phyloP scores from a whole-genome alignment of 768 basidiomycete species.

The Mycena chlorophos region DNA sequence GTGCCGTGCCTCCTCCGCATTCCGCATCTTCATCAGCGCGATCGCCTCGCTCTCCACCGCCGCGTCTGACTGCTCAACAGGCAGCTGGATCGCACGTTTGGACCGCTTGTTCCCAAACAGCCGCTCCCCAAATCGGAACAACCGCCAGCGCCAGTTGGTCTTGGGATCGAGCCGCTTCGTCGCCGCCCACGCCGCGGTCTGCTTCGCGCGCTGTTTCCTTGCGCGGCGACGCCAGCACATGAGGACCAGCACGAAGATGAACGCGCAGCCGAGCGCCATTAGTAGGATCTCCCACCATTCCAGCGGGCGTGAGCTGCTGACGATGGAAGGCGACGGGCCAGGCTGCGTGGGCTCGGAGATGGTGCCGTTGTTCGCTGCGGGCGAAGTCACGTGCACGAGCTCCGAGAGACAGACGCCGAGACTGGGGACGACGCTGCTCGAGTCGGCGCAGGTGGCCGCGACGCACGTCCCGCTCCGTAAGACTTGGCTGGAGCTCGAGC shows the following conservation, averaged over 20 bases:
- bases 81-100: conserved; percentile 24
- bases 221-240: conserved; percentile 71
- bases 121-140: conserved; percentile 56
- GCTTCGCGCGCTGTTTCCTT: conserved; percentile 65
- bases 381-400: conserved; percentile 54
- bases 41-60: conserved; percentile 44
- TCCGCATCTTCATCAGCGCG: conserved; percentile 50
- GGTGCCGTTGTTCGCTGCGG: conserved; percentile 42
- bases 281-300: conserved; percentile 86
- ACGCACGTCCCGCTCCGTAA: conserved; percentile 67
- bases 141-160: conserved; percentile 54
- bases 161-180: conserved; percentile 53
- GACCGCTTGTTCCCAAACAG: conserved; percentile 59
- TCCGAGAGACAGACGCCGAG: conserved; percentile 80
- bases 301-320: conserved; percentile 39
- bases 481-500: conserved; percentile 61
- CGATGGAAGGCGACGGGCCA: conserved; percentile 46
- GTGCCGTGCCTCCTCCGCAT: conserved; percentile 52
- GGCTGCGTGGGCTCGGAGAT: conserved; percentile 51
- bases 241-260: conserved; percentile 69
- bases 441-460: conserved; percentile 57
- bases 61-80: not conserved
- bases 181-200: conserved; percentile 63
- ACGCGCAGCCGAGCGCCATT: conserved; percentile 78
- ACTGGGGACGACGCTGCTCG: conserved; percentile 59